phyloP scores from a whole-genome alignment of 345 rosid genomes.

The Ceriops zippeliana region DNA sequence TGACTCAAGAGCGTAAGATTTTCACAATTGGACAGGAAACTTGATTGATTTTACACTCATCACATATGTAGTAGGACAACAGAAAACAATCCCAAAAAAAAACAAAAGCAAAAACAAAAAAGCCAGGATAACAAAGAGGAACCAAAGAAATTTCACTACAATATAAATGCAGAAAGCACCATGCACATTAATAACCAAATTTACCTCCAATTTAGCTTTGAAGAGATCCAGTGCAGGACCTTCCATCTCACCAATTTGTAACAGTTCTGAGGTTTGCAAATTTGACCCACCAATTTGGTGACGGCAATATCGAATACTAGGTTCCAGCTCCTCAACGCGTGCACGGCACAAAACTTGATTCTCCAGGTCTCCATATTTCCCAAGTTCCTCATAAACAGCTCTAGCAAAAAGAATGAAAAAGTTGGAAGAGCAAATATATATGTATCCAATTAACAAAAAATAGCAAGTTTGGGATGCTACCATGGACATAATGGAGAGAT shows the following conservation, averaged over 20 bases:
- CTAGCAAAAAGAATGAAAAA: slow-evolving; percentile 30
- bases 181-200: slow-evolving; percentile 7
- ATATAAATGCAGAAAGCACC: not conserved
- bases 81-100: not conserved
- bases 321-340: slow-evolving; percentile 97
- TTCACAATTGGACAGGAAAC: not conserved
- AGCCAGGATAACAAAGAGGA: not conserved
- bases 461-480: not conserved
- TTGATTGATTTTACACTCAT: not conserved
- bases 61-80: not conserved
- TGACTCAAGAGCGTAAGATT: not conserved
- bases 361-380: slow-evolving; percentile 95
- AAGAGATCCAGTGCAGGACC: slow-evolving; percentile 97
- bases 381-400: slow-evolving; percentile 96
- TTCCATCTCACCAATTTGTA: slow-evolving; percentile 95
- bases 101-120: not conserved
- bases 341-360: slow-evolving; percentile 92
- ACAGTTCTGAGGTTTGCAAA: slow-evolving; percentile 78
- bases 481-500: not conserved
- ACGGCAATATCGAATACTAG: slow-evolving; percentile 83
- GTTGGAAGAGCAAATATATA: not conserved
- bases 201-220: slow-evolving; percentile 90
- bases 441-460: not conserved
- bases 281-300: slow-evolving; percentile 94
- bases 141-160: not conserved